Conservation (phyloP, 345 rosid genomes). For the Nasturtium officinale region DNA sequence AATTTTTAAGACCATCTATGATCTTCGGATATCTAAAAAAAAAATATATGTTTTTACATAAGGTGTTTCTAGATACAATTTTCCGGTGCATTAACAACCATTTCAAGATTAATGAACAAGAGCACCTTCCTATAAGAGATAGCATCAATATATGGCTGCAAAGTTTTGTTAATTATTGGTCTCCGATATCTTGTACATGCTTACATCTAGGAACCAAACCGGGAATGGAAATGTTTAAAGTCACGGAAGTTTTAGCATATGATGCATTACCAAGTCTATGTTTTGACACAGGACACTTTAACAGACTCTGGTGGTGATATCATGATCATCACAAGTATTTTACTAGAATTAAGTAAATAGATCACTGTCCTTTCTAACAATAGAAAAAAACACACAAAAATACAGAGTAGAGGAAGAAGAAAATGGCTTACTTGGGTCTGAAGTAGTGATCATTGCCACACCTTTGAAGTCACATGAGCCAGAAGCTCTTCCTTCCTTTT, state of each 20-base stretch:
- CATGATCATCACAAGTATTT: too few relatives aligned
- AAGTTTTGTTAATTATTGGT: neutral
- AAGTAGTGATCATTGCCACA: constrained; percentile 89
- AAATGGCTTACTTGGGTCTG: constrained; percentile 83
- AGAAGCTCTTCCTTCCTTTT: constrained; percentile 69
- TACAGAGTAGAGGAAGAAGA: too few relatives aligned
- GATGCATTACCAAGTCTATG: neutral
- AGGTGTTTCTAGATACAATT: neutral
- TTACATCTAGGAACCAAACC: neutral
- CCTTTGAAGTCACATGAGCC: constrained; percentile 98
- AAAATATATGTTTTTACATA: too few relatives aligned
- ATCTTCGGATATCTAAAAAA: too few relatives aligned
- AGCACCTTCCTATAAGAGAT: neutral
- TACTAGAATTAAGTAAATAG: too few relatives aligned
- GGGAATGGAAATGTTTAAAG: neutral
- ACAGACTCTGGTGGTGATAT: too few relatives aligned
- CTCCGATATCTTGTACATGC: neutral
- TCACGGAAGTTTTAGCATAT: constrained; percentile 2
- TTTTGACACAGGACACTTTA: neutral
- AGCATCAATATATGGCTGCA: neutral
- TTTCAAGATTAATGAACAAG: neutral
- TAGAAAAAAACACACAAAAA: too few relatives aligned
- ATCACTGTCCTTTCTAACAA: too few relatives aligned
- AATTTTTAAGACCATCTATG: constrained; percentile 1
- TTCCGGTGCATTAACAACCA: neutral